Percentiles rank a stretch among this genome's conserved stretches.
Conservation (phyloP, 495 filamentous ascomycete genomes). For the Barbatosphaeria neglecta region DNA sequence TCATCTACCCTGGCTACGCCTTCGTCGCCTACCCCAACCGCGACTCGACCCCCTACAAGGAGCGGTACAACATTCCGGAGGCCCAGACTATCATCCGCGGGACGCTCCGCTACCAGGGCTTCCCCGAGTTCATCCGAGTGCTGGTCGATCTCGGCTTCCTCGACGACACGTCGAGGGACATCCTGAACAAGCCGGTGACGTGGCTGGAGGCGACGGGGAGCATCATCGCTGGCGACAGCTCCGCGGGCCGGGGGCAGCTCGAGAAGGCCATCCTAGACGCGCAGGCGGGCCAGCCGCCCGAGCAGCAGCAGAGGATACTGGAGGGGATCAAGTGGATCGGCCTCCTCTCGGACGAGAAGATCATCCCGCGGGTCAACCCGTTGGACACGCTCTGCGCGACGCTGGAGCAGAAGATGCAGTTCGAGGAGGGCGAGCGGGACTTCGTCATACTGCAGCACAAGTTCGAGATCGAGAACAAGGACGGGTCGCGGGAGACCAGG, state of each 20-base stretch:
- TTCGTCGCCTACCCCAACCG: slow-evolving; percentile 93
- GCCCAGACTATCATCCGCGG: slow-evolving; percentile 55
- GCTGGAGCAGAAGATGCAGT: slow-evolving; percentile 87
- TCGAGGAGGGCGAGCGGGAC: slow-evolving; percentile 71
- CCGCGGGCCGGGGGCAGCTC: slow-evolving; percentile 52
- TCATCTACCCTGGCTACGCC: slow-evolving; percentile 75
- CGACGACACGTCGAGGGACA: slow-evolving; percentile 47
- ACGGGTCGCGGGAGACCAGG: slow-evolving; percentile 56
- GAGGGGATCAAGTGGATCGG: slow-evolving; percentile 77
- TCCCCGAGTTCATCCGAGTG: slow-evolving; percentile 75
- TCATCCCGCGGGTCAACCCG: slow-evolving; percentile 65
- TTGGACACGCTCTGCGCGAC: slow-evolving; percentile 84
- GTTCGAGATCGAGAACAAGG: slow-evolving; percentile 77
- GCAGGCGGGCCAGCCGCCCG: slow-evolving; percentile 54
- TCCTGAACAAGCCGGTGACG: slow-evolving; percentile 47
- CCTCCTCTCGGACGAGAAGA: slow-evolving; percentile 66
- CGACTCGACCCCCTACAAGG: slow-evolving; percentile 74
- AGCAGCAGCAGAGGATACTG: slow-evolving; percentile 68
- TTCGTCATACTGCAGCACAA: slow-evolving; percentile 78
- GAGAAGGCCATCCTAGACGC: slow-evolving; percentile 62
- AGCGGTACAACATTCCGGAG: slow-evolving; percentile 87
- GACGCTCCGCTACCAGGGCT: slow-evolving; percentile 74
- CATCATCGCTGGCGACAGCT: slow-evolving; percentile 56
- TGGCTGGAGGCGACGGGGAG: slow-evolving; percentile 78
- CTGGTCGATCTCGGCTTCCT: slow-evolving; percentile 87